Base-by-base conservation (phyloP, 1,284 basidiomycete genomes). In the Tilletia indica region DNA sequence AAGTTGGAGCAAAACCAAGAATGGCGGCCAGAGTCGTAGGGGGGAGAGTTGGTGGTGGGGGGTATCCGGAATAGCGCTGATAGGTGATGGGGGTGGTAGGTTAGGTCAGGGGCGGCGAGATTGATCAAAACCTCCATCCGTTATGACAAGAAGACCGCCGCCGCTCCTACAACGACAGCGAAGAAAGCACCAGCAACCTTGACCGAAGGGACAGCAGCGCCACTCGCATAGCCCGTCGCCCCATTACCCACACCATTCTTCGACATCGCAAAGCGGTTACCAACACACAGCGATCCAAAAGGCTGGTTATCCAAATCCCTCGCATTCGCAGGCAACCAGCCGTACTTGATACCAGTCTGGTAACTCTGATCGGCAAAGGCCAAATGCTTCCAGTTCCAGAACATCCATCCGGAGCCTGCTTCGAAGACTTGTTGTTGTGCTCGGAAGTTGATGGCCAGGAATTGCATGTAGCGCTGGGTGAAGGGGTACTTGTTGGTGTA, bases 351-450 rank as follows among this genome's bases (percentile, higher is more conserved):
- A 39, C 83, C 80, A 56, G 80, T 78, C 72, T 81, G 73, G 76
- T 84, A 84, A 61, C 77, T 78, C 80, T 82, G 84, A 34, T 84
- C 84, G 68, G 80, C 78, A 48, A 49, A 47, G 11, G 45, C 66
- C 67, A 81, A 78, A 31, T 89, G 90, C 88, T 92, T 92, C 91
- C 91, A 93, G 16, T 91, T 89, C 91, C 91, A 92, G 82, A 88
- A 91, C 19, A 91, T 86, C 91, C 91, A 93, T 11, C 58, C 38
- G 16, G 69, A 6, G n/a, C 56, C 49, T 47, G 66, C 21, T 42
- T 74, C 73, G 42, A 51, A 74, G 14, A 70, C 67, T n/a, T 66
- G 38, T 34, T 39, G 61, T 42, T 74, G 73, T 31, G 69, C 45
- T 4, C 31, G 21, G 42, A 47, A 74, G 68, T 66, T 67, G 39